Conservation (phyloP, 176 grass and related monocot genomes). For the Avena insularis region DNA sequence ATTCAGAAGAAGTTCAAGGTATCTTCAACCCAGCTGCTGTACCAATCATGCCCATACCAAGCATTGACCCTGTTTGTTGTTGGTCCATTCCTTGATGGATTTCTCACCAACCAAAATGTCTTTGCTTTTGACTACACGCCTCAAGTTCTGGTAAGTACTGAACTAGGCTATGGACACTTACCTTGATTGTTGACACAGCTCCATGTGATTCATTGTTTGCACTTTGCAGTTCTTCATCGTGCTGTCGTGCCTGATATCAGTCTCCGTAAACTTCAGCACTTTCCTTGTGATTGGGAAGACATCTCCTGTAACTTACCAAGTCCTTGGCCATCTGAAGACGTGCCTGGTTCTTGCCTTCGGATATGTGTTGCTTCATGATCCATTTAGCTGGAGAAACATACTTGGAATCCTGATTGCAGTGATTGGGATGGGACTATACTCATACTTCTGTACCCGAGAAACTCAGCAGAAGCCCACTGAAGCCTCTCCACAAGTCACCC, state of each 20-base stretch:
- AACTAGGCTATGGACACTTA: background rate
- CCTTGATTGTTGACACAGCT: constrained; percentile 11
- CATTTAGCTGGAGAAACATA: constrained; percentile 99
- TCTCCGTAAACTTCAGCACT: constrained; percentile 98
- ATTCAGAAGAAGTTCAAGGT: constrained; percentile 99
- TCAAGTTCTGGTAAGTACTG: constrained; percentile 88
- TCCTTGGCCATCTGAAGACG: constrained; percentile 96
- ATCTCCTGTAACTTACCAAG: constrained; percentile 98
- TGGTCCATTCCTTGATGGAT: constrained; percentile 93
- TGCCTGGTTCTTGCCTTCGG: constrained; percentile 94
- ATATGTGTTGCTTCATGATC: constrained; percentile 94
- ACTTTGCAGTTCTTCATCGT: constrained; percentile 92
- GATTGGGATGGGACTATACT: constrained; percentile 90
- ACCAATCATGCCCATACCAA: constrained; percentile 98
- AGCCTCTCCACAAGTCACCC: constrained; percentile 65
- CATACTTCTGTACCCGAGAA: constrained; percentile 82
- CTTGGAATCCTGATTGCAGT: constrained; percentile 92
- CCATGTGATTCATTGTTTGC: constrained; percentile 42
- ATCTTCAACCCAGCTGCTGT: constrained; percentile 93
- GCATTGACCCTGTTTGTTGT: constrained; percentile 78
- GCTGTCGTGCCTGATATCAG: constrained; percentile 94
- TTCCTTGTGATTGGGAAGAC: constrained; percentile 98
- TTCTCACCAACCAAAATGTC: constrained; percentile 91
- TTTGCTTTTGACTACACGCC: constrained; percentile 94
- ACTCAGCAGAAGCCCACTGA: constrained; percentile 72